phyloP scores from a whole-genome alignment of 1,139 yeast genomes.

The Candida pseudoviswanathii region DNA sequence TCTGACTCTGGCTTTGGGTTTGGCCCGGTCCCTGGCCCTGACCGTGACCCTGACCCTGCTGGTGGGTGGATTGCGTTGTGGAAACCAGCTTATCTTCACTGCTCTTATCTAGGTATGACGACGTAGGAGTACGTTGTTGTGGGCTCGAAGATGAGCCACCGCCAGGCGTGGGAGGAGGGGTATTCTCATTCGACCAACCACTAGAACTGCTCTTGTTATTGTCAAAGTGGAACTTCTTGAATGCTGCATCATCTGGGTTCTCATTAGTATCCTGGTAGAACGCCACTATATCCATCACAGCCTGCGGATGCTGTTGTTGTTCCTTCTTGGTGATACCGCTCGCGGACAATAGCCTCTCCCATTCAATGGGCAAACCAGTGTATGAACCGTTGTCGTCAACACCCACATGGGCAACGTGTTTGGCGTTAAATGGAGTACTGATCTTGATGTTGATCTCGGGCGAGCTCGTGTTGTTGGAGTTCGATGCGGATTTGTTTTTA shows the following conservation, averaged over 20 bases:
- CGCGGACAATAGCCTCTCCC: slow-evolving; percentile 82
- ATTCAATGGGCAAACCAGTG: slow-evolving; percentile 88
- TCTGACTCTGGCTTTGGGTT: slow-evolving; percentile 16
- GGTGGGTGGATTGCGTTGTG: slow-evolving; percentile 8
- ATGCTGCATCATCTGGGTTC: slow-evolving; percentile 68
- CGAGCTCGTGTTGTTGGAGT: slow-evolving; percentile 17
- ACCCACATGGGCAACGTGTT: slow-evolving; percentile 93
- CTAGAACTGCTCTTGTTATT: slow-evolving; percentile 22
- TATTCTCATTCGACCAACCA: slow-evolving; percentile 20
- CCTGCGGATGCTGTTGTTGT: slow-evolving; percentile 90
- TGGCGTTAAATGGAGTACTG: slow-evolving; percentile 87
- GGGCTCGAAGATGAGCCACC: slow-evolving; percentile 19
- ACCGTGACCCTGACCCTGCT: too few relatives aligned
- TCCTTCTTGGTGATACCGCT: slow-evolving; percentile 86
- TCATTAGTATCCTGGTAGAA: slow-evolving; percentile 75
- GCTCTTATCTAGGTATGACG: slow-evolving; percentile 7
- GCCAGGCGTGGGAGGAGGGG: slow-evolving; percentile 33
- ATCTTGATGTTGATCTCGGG: slow-evolving; percentile 58
- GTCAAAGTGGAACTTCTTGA: slow-evolving; percentile 65
- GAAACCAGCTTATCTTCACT: not conserved
- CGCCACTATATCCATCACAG: slow-evolving; percentile 89
- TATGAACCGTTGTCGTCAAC: slow-evolving; percentile 86
- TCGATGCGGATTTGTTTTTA: slow-evolving; percentile 24
- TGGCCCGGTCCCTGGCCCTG: too few relatives aligned
- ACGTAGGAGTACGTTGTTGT: slow-evolving; percentile 15